These are phyloP conservation scores for Hygrophoropsis aurantiaca DNA, from an alignment of 768 basidiomycete genomes.

Conservation along the genomic window DNA sequence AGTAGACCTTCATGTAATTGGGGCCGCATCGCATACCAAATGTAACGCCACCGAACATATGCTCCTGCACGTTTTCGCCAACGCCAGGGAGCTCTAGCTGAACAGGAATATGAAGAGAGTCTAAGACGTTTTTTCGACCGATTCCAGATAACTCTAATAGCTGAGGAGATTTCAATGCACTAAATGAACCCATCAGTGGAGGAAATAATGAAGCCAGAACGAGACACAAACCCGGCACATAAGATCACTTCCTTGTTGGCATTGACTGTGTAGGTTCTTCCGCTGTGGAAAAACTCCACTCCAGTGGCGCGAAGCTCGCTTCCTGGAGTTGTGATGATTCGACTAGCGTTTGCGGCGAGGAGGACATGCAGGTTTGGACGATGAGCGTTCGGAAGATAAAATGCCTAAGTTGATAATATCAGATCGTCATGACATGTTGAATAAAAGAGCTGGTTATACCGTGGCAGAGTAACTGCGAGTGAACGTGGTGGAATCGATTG, in stretches of 20 bases:
- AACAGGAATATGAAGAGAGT: constrained; percentile 36
- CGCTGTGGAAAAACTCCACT: constrained; percentile 42
- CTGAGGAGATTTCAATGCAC: constrained; percentile 45
- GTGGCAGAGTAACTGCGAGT: constrained; percentile 29
- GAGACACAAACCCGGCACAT: constrained; percentile 34
- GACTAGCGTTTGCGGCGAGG: constrained; percentile 26
- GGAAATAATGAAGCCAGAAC: neutral
- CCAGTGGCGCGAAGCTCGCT: constrained; percentile 40
- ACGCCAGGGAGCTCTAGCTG: constrained; percentile 38
- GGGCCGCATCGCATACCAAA: constrained; percentile 22
- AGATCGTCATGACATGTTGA: neutral
- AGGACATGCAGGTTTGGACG: constrained; percentile 31
- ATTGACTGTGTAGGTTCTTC: constrained; percentile 30
- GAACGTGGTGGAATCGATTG: constrained; percentile 15
- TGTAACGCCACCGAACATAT: constrained; percentile 25
- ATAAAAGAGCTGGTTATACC: constrained; percentile 18
- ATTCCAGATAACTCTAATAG: constrained; percentile 62
- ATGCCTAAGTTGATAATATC: constrained; percentile 11
- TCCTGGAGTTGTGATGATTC: constrained; percentile 15
- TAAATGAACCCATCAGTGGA: constrained; percentile 3
- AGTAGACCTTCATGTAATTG: neutral
- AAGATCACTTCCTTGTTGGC: constrained; percentile 54
- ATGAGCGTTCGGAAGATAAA: constrained; percentile 19
- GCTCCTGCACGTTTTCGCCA: constrained; percentile 57
- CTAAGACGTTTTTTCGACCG: constrained; percentile 42